Evolutionary conservation across 257 asterid species (phyloP).

Genomic region (Przewalskia tangutica): DNA sequence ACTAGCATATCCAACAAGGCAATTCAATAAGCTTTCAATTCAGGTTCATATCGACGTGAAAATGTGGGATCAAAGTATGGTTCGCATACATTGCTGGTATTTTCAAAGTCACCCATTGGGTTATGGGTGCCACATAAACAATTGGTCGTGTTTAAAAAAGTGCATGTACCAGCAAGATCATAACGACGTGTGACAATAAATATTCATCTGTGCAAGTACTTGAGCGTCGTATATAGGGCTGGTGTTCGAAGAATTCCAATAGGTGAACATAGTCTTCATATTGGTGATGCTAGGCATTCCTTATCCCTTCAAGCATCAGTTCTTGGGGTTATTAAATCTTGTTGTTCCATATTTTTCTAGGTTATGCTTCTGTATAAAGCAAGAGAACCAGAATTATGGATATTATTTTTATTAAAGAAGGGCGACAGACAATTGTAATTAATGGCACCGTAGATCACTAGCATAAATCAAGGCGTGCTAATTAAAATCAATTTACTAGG

Average conservation of each 20-base stretch:
- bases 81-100: constrained; percentile 55
- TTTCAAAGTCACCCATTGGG: constrained; percentile 47
- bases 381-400: not conserved
- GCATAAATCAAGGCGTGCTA: too few relatives aligned
- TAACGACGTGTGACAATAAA: constrained; percentile 22
- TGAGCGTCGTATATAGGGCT: constrained; percentile 66
- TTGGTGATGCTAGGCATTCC: constrained; percentile 52
- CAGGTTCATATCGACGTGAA: constrained; percentile 38
- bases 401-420: too few relatives aligned
- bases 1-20: constrained; percentile 24
- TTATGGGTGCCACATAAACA: constrained; percentile 52
- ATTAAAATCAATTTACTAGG: not conserved
- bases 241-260: constrained; percentile 70
- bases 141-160: constrained; percentile 53
- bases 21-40: constrained; percentile 26
- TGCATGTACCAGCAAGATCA: constrained; percentile 30
- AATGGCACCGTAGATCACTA: not conserved
- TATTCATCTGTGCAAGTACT: constrained; percentile 58
- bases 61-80: constrained; percentile 52
- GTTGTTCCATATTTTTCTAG: not conserved
- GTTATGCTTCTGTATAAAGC: not conserved
- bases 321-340: constrained; percentile 33
- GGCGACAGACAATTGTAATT: not conserved
- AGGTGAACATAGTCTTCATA: constrained; percentile 60
- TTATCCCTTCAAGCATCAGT: constrained; percentile 42